Base-by-base conservation (phyloP, 805 yeast species). In the Aciculoconidium aculeatum region DNA sequence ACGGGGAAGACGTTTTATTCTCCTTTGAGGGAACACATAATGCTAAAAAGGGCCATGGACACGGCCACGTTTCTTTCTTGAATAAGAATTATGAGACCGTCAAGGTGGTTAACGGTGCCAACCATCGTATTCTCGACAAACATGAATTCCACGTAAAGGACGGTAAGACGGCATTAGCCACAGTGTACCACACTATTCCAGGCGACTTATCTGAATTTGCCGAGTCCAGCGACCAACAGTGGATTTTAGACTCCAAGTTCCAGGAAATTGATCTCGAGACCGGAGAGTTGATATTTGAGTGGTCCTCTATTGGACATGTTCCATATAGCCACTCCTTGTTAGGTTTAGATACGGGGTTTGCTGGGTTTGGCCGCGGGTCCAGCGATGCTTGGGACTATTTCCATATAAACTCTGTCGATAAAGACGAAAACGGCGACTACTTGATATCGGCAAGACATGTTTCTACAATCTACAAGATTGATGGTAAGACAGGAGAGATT, bases 341-440 rank as follows among this genome's bases (percentile, higher is more conserved):
- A 6, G 48, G 55, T 3, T 27, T 55, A 11, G 45, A 43, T n/a
- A 41, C 47, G 14, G 60, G 54, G 4, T 45, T 41, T n/a, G 60
- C 58, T 7, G 64, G 63, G 11, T 36, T 45, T n/a, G 64, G 62
- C 2, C 44, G 30, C 28, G 49, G 49, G 21, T 51, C 57, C 6
- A 41, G 50, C 31, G 51, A 45, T 36, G 64, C 66, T 7, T 60
- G 63, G 62, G 65, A 58, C 37, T 58, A 53, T 30, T 58, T 58
- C 48, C 65, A 60, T 36, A 53, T 58, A 32, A 60, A 60, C 30
- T 58, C 65, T 2, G 58, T 58, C 19, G 65, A 58, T 31, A 60
- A 58, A 32, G 59, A 57, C 36, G 47, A 36, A 11, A 31, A 49
- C 23, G 58, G 63, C 8, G 53, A 55, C 33, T 58, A 58, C 36